Base-by-base conservation (phyloP, 23 red algal species). In the Chondrus crispus region DNA sequence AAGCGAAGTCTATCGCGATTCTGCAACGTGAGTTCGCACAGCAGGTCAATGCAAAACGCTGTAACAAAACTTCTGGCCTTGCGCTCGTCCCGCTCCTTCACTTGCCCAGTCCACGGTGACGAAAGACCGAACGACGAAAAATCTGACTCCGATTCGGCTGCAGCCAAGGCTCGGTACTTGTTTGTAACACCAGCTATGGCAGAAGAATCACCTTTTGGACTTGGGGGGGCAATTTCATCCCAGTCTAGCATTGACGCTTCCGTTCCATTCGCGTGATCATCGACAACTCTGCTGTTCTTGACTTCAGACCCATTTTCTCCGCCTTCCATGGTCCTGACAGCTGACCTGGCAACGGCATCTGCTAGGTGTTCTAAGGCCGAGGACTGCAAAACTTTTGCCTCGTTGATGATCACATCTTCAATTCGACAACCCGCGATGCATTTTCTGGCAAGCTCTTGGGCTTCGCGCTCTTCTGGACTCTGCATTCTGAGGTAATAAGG, bases 401-500 rank as follows among this genome's bases (percentile, higher is more conserved):
- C 95, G 39, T 68, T 87, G 46, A 97, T 91, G 29, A 97, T 63
- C 20, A 92, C 83, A 33, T 97, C 87, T 68, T 91, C 95, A 44
- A 92, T 82, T 44, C 81, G 73, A 78, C 95, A 92, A 19, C 80
- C 90, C 20, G 57, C 80, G 29, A 97, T 82, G 33, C 87, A 94
- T 84, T 90, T 97, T 19, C 83, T 53, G n/a, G 88, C 95, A 57
- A 97, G 91, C 28, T 91, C 89, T 18, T 52, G 49, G 14, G 95
- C 95, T 75, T 97, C 95, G 8, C 48, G 62, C 48, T 91, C 90
- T 63, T 94, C 95, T 71, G 45, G 26, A 40, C 49, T 78, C n/a
- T 54, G 50, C 38, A 84, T 63, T 62, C 74, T 39, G 5, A 97
- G 30, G 43, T 87, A 94, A 20, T 63, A 80, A 9, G 91, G 91